Conservation (phyloP, 352 stramenopile genomes). For the Phytopythium ostracodes region DNA sequence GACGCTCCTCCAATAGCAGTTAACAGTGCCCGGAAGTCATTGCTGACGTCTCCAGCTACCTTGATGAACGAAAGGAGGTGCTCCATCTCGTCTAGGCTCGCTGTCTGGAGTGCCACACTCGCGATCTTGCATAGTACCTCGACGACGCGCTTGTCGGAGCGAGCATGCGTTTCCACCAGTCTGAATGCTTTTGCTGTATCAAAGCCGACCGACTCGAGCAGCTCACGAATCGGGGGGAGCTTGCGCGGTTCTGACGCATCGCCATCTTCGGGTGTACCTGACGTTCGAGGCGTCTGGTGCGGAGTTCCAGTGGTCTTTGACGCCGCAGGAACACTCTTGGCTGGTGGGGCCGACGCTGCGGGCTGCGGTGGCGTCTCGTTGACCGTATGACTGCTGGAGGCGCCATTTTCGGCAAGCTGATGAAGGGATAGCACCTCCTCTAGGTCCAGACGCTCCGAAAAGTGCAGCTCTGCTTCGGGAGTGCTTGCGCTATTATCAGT, state of each 20-base stretch:
- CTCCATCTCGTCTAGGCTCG: constrained; percentile 14
- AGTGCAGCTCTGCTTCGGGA: background rate
- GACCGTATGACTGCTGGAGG: too few relatives aligned
- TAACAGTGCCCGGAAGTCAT: constrained; percentile 32
- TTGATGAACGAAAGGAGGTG: constrained; percentile 39
- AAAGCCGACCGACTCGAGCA: constrained; percentile 32
- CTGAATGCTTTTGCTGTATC: constrained; percentile 27
- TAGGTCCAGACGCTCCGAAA: background rate
- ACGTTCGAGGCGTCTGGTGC: constrained; percentile 1
- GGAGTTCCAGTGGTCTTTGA: background rate
- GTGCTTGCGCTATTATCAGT: background rate
- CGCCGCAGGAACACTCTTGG: background rate
- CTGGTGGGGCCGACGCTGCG: constrained; percentile 9
- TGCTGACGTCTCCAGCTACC: constrained; percentile 29
- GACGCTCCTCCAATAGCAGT: constrained; percentile 20
- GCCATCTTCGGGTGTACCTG: constrained; percentile 3
- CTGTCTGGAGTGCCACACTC: constrained; percentile 14
- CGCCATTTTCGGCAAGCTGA: background rate
- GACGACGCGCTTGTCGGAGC: constrained; percentile 17
- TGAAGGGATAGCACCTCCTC: constrained; percentile 3
- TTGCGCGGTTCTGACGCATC: constrained; percentile 6
- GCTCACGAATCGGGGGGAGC: constrained; percentile 26
- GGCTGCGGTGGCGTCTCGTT: constrained; percentile 18
- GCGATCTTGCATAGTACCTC: constrained; percentile 40
- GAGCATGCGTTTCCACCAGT: constrained; percentile 16